Conservation (phyloP, 164 flowering plant genomes). For the Macadamia tetraphylla region DNA sequence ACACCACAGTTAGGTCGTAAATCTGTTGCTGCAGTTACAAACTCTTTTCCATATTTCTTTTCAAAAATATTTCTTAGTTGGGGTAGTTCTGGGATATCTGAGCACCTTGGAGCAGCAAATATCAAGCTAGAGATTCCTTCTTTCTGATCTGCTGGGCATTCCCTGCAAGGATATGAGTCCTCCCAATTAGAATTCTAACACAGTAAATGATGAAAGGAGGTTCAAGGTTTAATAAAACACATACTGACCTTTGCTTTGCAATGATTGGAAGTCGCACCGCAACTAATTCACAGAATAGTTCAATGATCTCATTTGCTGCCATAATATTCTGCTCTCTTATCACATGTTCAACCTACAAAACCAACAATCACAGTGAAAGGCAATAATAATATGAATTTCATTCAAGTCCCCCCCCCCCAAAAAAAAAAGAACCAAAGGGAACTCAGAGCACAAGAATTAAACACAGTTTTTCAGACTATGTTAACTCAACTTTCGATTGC, state of each 20-base stretch:
- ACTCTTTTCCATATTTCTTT: constrained; percentile 90
- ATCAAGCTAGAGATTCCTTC: constrained; percentile 88
- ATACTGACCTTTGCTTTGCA: constrained; percentile 60
- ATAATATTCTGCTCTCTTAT: constrained; percentile 90
- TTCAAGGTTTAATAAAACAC: neutral
- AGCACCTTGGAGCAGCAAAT: constrained; percentile 87
- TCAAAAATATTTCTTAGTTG: constrained; percentile 57
- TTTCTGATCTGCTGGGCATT: constrained; percentile 88
- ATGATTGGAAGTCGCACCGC: constrained; percentile 74
- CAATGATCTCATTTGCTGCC: constrained; percentile 93
- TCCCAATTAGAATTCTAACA: constrained; percentile 8
- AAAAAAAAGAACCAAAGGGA: too few relatives aligned
- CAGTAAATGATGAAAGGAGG: neutral
- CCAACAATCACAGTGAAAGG: neutral
- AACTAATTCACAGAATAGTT: constrained; percentile 86
- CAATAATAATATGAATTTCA: neutral
- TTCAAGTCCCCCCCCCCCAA: too few relatives aligned
- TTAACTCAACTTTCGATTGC: too few relatives aligned
- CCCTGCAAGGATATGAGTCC: constrained; percentile 37
- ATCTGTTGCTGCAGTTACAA: constrained; percentile 86
- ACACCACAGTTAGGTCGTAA: constrained; percentile 85
- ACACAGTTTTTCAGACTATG: too few relatives aligned
- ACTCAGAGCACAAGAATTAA: too few relatives aligned
- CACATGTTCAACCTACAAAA: constrained; percentile 85
- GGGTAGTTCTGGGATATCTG: constrained; percentile 82